Base-by-base conservation (phyloP, 495 filamentous ascomycete genomes). In the Aspergillus mulundensis region DNA sequence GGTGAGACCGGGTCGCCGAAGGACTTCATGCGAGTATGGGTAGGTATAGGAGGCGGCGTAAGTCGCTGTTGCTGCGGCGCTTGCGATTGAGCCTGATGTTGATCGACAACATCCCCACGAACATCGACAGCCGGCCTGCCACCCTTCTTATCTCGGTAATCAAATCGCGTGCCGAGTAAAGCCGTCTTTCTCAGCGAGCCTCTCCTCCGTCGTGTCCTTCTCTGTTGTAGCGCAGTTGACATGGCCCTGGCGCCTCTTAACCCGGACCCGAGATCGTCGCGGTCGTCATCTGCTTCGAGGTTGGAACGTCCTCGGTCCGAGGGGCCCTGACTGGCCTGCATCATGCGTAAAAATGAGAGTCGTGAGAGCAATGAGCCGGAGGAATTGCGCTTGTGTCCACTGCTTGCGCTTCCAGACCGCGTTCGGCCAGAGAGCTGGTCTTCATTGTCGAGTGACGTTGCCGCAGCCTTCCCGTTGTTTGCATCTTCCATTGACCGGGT, bases 171-270 rank as follows among this genome's bases (percentile, higher is more conserved):
- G 5, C 88, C 88, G 7, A 93, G 76, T 8, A 93, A 71, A 21
- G 89, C 90, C 3, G 89, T 88, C 61, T 93, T 94, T 40, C 89
- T 77, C 53, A 93, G 70, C 5, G 89, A 92, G 6, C 89, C 87
- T 58, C 87, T 85, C 41, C 92, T 85, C 54, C 85, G 84, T 21
- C 91, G 81, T 8, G 85, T 87, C 45, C 69, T 74, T 36, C 83
- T 80, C 56, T 88, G 84, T 57, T 87, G 81, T 14, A 81, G 67
- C 14, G 74, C 77, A 45, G 69, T 71, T 20, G 79, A 74, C 77
- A 83, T 79, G 54, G 83, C 76, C 60, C 82, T 71, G 10, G 77
- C 75, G 62, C 70, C 62, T 68, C 19, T 69, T 60, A 58, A 63
- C 62, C 57, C 65, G 60, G 66, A 47, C 32, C 62, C 60, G 49